Conservation (phyloP, 345 rosid species). For the Corchorus olitorius region DNA sequence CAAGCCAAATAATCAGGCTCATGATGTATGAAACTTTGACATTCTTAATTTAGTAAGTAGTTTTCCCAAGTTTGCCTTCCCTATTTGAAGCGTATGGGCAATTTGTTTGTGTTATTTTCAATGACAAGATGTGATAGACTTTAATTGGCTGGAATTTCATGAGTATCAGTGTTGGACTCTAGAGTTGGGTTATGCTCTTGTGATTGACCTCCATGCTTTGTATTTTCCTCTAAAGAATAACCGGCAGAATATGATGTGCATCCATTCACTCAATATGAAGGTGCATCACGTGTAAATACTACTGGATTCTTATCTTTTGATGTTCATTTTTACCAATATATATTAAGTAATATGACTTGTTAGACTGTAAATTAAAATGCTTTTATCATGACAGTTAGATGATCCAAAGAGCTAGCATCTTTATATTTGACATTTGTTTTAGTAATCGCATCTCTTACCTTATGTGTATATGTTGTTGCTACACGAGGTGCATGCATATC, state of each 20-base stretch:
- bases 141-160: neutral
- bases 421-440: neutral
- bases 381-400: neutral
- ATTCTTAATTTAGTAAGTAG: neutral
- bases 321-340: neutral
- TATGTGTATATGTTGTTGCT: neutral
- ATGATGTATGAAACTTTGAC: neutral
- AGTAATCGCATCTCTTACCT: too few species aligned
- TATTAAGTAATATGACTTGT: neutral
- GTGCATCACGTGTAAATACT: neutral
- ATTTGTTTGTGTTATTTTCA: neutral
- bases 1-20: neutral
- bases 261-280: too few species aligned
- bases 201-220: slow-evolving; percentile 8
- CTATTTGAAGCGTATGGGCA: neutral
- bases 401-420: neutral
- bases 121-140: neutral
- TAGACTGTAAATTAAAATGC: neutral
- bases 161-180: neutral
- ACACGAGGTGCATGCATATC: neutral
- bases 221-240: neutral
- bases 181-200: neutral
- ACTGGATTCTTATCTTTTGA: neutral
- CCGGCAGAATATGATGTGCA: neutral
- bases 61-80: neutral